Base-by-base conservation (phyloP, 768 basidiomycete species). In the Cytidiella melzeri region DNA sequence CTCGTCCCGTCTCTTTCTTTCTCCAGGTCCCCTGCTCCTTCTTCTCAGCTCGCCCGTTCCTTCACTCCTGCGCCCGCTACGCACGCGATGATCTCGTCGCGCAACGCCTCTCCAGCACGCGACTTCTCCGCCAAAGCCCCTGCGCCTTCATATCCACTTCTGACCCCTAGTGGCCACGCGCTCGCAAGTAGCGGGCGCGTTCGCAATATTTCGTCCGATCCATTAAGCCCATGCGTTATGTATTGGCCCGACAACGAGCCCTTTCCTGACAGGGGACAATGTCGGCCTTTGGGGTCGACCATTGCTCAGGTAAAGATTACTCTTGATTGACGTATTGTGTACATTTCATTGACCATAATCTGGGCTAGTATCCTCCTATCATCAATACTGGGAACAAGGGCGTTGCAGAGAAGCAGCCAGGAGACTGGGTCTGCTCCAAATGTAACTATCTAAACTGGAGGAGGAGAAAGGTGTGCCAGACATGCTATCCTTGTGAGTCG, bases 211-310 rank as follows among this genome's bases (percentile, higher is more conserved):
- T 90, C 87, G 23, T 69, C 57, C 34, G 87, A 92, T 61, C 86
- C 87, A 18, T 63, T 81, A 43, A 58, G 70, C 24, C 85, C 89
- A 3, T 89, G 89, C 57, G 74, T 90, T 68, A 83, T 92, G 81
- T 92, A 84, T 58, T 92, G 90, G 90, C 89, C 90, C 4, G 89
- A 91, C 64, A 92, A 92, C 57, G 90, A 92, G 61, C 76, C 86
- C 3, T 71, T 88, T 52, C 90, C 90, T 1, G 84, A 87, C 55
- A 82, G 80, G 62, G 80, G 85, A 12, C 90, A 92, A 68, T 86
- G 69, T 43, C 59, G 87, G 3, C 87, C 84, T 0, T 73, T 69
- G 52, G 72, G 61, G 19, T 66, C 83, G 15, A 66, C 70, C 45
- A 80, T 80, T 13, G 57, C 81, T 30, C 71, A 79, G 44, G 85